Evolutionary conservation across 2,329 filamentous ascomycete species (phyloP), one percentile per base, ranked within the genome.

Genomic region (Pseudogymnoascus sp.): DNA sequence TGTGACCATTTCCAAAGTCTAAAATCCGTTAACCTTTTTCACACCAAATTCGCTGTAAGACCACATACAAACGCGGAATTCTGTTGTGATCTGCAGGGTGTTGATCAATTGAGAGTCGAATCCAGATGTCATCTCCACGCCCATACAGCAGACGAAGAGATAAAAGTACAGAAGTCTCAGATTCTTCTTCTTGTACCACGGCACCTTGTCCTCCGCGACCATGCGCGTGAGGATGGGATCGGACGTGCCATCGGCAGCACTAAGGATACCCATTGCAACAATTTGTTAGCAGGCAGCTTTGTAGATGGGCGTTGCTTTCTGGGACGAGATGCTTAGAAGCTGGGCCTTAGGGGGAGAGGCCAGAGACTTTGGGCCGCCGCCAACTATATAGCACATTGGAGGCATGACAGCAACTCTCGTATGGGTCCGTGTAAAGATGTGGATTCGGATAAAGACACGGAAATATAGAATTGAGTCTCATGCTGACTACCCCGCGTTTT

Each of bases 81-180:
- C 5, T 7, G 8, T 5, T 19, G 75, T 65, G 4, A 72, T 66
- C 64, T 79, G 76, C 8, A 79, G 67, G 30, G 74, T 74, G 64
- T 79, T 79, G 70, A 79, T 77, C 71, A 80, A 75, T 14, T 76
- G 79, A 3, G 78, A 80, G 65, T 83, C 80, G 61, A 82, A 83
- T 0, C 80, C 80, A n/a, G 78, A 80, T 0, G 80, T 83, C 39
- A 81, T 80, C 68, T 83, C 80, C 45, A 83, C 79, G 49, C 80
- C 80, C 69, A 83, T 78, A 69, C 78, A 82, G 22, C 78, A 77
- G 8, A 79, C 77, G 38, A 82, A 70, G 35, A 77, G 70, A 45
- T 69, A 69, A 14, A 77, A 38, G 65, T 77, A 76, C 68, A 77
- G 69, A 36, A 69, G 33, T 58, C 75, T 69, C 12, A 76, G 67